Conservation (phyloP, 495 filamentous ascomycete genomes). For the Bacidia gigantensis region DNA sequence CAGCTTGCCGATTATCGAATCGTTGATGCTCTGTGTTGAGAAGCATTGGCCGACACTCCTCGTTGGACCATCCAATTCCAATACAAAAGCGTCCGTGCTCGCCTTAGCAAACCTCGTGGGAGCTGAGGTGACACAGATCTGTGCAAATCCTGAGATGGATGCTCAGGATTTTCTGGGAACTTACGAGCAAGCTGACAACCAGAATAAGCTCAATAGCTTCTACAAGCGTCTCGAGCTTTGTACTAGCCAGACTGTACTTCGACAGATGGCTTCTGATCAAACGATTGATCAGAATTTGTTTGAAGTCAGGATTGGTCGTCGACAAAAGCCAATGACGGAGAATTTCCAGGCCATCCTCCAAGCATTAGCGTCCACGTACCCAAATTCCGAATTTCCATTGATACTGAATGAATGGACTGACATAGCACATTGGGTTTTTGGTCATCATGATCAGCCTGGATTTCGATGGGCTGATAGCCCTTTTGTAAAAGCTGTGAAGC, state of each 20-base stretch:
- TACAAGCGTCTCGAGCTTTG: slow-evolving; percentile 35
- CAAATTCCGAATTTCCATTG: not conserved
- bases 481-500: slow-evolving; percentile 71
- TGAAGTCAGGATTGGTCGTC: not conserved
- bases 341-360: not conserved
- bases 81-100: slow-evolving; percentile 67
- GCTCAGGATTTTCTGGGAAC: slow-evolving; percentile 94
- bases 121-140: slow-evolving; percentile 57
- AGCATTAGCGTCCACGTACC: not conserved
- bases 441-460: slow-evolving; percentile 43
- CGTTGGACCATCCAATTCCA: slow-evolving; percentile 70
- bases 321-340: not conserved
- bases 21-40: slow-evolving; percentile 72
- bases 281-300: not conserved
- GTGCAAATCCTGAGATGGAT: slow-evolving; percentile 85
- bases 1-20: slow-evolving; percentile 59
- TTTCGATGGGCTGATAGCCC: slow-evolving; percentile 96
- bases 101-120: slow-evolving; percentile 69
- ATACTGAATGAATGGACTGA: slow-evolving; percentile 28
- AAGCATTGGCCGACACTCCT: slow-evolving; percentile 81
- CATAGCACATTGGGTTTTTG: too few relatives aligned
- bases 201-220: slow-evolving; percentile 46
- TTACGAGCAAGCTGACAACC: slow-evolving; percentile 83
- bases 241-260: not conserved
- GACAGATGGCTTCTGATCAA: not conserved